Conservation (phyloP, 2,329 filamentous ascomycete genomes). For the Calonectria pseudoturangicola region DNA sequence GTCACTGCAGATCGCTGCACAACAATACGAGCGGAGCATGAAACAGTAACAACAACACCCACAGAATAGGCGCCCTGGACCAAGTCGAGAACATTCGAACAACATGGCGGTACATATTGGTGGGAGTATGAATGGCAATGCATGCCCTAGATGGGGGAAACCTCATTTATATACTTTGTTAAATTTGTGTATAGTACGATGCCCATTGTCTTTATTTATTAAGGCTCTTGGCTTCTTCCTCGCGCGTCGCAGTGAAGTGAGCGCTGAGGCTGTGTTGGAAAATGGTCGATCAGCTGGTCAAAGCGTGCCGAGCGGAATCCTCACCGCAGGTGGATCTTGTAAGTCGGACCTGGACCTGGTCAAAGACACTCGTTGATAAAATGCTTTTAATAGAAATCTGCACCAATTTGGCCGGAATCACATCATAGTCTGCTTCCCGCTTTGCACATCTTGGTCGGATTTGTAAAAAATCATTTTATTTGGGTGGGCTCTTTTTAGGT, state of each 20-base stretch:
- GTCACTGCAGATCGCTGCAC: not conserved
- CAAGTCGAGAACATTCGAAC: conserved; percentile 2
- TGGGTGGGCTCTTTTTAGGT: conserved; percentile 7
- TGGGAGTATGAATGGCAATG: not conserved
- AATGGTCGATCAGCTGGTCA: not conserved
- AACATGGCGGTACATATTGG: not conserved
- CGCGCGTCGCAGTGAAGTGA: not conserved
- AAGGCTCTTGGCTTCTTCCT: not conserved
- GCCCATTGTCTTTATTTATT: not conserved
- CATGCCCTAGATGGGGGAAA: not conserved
- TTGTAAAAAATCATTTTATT: conserved; percentile 6
- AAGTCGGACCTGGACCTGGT: not conserved
- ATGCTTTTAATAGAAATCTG: conserved; percentile 19
- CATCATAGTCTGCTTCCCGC: not conserved
- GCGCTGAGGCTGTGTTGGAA: not conserved
- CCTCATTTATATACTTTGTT: not conserved
- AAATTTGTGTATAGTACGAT: not conserved
- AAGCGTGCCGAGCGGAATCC: not conserved
- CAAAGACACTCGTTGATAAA: not conserved
- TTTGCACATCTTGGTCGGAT: not conserved
- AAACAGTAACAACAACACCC: not conserved
- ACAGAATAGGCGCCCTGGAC: not conserved
- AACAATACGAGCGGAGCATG: not conserved
- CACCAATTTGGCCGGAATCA: not conserved
- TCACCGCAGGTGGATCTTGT: not conserved